Evolutionary conservation across 2,329 filamentous ascomycete genomes (phyloP).

Genomic region (Colletotrichum siamense): DNA sequence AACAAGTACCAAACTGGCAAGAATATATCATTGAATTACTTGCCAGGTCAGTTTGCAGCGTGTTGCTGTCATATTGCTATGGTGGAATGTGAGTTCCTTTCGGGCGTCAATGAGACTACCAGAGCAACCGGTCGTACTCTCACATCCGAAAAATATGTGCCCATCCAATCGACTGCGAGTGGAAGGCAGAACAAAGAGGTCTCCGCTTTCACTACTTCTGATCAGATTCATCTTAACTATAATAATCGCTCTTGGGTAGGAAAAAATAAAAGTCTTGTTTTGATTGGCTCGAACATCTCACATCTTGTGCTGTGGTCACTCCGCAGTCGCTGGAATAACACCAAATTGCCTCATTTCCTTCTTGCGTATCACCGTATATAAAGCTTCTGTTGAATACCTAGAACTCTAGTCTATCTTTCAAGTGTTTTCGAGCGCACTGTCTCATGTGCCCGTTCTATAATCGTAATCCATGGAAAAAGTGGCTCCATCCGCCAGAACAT

Average conservation of each 20-base stretch:
- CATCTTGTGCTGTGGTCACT: rapidly evolving
- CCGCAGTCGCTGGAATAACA: background rate
- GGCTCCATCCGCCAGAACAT: background rate
- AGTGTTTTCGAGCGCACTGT: rapidly evolving
- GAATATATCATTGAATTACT: background rate
- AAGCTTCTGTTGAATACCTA: background rate
- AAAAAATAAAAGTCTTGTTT: background rate
- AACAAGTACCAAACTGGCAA: background rate
- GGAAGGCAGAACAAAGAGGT: background rate
- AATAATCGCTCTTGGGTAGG: background rate
- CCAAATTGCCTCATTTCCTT: background rate
- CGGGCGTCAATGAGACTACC: background rate
- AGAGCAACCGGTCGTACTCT: background rate
- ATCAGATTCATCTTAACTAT: background rate
- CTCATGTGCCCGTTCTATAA: background rate
- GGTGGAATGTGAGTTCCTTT: background rate
- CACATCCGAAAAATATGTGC: rapidly evolving
- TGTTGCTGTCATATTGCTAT: background rate
- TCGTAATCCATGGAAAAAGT: background rate
- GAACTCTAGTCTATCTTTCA: background rate
- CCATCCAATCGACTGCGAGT: background rate
- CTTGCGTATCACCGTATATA: background rate
- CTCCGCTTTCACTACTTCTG: rapidly evolving
- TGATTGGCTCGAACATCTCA: background rate
- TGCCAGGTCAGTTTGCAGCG: background rate